Percentiles rank a stretch among this genome's conserved stretches.
phyloP scores from a whole-genome alignment of 2,329 filamentous ascomycete genomes.

The Fusarium metavorans region DNA sequence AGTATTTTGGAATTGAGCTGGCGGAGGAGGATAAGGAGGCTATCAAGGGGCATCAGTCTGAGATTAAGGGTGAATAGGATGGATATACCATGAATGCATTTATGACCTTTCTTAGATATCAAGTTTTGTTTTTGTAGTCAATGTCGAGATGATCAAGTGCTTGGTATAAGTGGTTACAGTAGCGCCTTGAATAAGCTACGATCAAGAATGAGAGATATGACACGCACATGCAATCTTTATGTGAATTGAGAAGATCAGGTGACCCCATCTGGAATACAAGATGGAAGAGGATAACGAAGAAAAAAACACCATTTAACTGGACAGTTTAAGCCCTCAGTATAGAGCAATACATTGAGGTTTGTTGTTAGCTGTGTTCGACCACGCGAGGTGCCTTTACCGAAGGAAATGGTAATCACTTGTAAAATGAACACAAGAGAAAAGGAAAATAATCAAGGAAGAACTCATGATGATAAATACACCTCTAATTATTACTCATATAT shows the following conservation, averaged over 20 bases:
- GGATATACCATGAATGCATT: conserved; percentile 12
- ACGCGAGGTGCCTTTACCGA: no score
- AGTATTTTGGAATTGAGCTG: conserved; percentile 65
- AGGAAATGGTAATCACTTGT: no score
- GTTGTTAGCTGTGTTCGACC: no score
- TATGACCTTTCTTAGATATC: not conserved
- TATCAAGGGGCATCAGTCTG: conserved; percentile 62
- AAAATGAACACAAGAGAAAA: no score
- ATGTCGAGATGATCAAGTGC: not conserved
- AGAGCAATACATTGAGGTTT: not conserved
- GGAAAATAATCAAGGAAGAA: no score
- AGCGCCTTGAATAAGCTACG: not conserved
- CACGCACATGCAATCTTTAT: not conserved
- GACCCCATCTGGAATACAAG: not conserved
- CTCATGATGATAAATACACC: no score
- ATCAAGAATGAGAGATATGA: not conserved
- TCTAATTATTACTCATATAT: not conserved
- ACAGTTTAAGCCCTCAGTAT: not conserved
- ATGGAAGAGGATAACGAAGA: not conserved
- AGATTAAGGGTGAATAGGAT: conserved; percentile 49
- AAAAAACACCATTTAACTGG: no score
- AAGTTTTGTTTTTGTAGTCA: not conserved
- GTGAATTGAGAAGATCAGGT: not conserved
- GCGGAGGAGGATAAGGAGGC: conserved; percentile 61
- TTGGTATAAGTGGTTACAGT: not conserved